Percentiles rank a stretch among this genome's conserved stretches.
These are phyloP conservation scores for Amaranthus cruentus DNA, from an alignment of 148 eudicot species.

Conservation along the genomic window DNA sequence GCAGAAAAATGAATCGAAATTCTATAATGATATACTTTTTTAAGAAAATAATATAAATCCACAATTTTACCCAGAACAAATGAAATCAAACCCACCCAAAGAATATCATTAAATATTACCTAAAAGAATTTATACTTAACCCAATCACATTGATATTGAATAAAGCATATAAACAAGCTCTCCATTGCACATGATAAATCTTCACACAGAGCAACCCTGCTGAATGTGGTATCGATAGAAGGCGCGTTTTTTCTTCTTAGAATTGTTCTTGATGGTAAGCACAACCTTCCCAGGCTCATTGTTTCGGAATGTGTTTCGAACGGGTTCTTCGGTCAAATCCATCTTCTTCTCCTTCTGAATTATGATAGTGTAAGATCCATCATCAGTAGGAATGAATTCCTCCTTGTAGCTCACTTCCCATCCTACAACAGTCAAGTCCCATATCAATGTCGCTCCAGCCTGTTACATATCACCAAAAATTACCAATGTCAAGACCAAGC, in stretches of 20 bases:
- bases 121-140: not conserved
- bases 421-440: conserved; percentile 54
- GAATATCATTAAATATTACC: not conserved
- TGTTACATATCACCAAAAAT: conserved; percentile 4
- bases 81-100: no score
- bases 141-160: not conserved
- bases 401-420: conserved; percentile 70
- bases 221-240: conserved; percentile 48
- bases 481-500: not conserved
- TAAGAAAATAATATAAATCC: not conserved
- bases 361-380: conserved; percentile 49
- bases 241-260: conserved; percentile 45
- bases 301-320: conserved; percentile 49
- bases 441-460: conserved; percentile 41
- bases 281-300: conserved; percentile 58
- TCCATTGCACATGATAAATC: not conserved
- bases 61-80: not conserved
- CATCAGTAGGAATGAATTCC: conserved; percentile 56
- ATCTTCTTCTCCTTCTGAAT: conserved; percentile 48
- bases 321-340: conserved; percentile 27
- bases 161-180: not conserved
- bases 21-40: no score
- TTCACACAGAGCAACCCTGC: conserved; percentile 18
- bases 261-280: conserved; percentile 42
- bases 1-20: no score